Conservation (phyloP, 805 yeast species). For the Candida ponderosae region DNA sequence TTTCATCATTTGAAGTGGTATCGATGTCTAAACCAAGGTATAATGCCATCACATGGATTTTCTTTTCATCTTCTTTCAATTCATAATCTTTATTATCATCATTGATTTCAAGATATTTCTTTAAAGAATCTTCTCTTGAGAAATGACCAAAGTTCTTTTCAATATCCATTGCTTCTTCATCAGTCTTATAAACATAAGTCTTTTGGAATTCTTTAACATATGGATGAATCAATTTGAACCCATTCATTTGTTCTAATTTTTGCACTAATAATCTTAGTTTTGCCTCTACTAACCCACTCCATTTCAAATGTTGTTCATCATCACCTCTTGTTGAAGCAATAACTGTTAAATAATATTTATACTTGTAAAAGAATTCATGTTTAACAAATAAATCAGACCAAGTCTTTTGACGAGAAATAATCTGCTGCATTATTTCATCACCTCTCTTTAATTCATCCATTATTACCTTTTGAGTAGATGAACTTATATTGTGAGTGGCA, state of each 20-base stretch:
- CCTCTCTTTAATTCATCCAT: conserved; percentile 78
- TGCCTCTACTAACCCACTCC: conserved; percentile 92
- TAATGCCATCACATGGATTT: conserved; percentile 61
- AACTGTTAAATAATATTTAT: conserved; percentile 80
- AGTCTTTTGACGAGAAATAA: conserved; percentile 48
- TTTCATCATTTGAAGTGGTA: conserved; percentile 31
- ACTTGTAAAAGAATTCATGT: conserved; percentile 75
- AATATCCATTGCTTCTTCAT: conserved; percentile 49
- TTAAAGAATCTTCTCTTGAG: conserved; percentile 39
- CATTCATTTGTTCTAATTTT: conserved; percentile 71
- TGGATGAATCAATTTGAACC: conserved; percentile 83
- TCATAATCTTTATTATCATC: conserved; percentile 28
- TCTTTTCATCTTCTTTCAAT: conserved; percentile 22
- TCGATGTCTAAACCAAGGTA: conserved; percentile 66
- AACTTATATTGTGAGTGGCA: conserved; percentile 92
- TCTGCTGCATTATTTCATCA: conserved; percentile 57
- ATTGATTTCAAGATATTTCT: conserved; percentile 25
- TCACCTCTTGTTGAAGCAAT: conserved; percentile 68
- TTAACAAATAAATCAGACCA: conserved; percentile 76
- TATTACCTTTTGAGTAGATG: conserved; percentile 79
- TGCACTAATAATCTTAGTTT: conserved; percentile 74
- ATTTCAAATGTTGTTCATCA: conserved; percentile 77
- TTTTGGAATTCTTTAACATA: conserved; percentile 69
- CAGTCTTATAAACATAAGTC: conserved; percentile 37
- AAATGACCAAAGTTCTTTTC: conserved; percentile 58